A percentile compares a stretch with the other conserved stretches of the same genome.
Conservation (phyloP, 805 yeast species). For the Wickerhamiella galacta region DNA sequence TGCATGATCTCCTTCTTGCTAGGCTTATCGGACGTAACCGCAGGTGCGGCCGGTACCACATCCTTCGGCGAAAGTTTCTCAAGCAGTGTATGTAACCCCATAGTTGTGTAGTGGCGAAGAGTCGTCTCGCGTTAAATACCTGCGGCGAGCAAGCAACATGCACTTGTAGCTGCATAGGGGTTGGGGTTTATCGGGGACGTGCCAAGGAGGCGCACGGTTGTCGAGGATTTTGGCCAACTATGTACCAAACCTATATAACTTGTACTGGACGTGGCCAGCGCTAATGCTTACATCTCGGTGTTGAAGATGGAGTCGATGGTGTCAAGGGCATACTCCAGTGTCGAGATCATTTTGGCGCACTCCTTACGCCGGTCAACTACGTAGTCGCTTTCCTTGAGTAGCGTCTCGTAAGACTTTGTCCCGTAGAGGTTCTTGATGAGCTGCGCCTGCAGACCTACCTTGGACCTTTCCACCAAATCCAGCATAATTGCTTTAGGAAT, state of each 20-base stretch:
- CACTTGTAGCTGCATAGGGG: no score
- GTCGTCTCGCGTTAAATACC: no score
- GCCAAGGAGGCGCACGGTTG: no score
- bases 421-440: constrained; percentile 75
- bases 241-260: no score
- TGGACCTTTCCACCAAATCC: constrained; percentile 69
- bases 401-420: constrained; percentile 44
- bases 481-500: constrained; percentile 93
- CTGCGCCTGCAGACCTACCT: constrained; percentile 79
- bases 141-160: no score
- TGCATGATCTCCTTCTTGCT: constrained; percentile 20
- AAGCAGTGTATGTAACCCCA: constrained; percentile 18
- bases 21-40: constrained; percentile 21
- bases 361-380: constrained; percentile 92
- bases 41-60: constrained; percentile 16
- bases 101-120: constrained; percentile 5
- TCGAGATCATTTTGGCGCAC: constrained; percentile 89
- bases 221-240: no score
- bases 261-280: no score
- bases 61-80: constrained; percentile 12
- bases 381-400: constrained; percentile 79
- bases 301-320: constrained; percentile 44
- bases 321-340: constrained; percentile 73
- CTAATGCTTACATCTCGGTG: no score
- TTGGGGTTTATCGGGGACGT: no score